These are phyloP conservation scores for Ascochyta viciae-villosae DNA, from an alignment of 2,329 filamentous ascomycete genomes.

Conservation along the genomic window DNA sequence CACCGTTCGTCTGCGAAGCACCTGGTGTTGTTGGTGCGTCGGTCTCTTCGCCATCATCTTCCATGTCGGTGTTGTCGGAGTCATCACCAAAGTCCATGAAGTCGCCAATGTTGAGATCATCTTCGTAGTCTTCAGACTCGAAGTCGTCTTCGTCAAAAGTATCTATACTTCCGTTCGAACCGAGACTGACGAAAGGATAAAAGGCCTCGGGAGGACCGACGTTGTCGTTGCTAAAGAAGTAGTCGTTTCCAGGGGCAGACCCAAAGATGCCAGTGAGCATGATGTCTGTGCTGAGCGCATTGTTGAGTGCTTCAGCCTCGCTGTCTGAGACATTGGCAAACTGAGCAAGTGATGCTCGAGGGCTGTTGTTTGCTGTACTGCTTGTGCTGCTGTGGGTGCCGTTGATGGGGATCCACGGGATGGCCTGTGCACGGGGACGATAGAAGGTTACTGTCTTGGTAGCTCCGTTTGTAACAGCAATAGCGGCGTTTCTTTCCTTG, in stretches of 20 bases:
- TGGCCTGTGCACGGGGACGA: slow-evolving; percentile 41
- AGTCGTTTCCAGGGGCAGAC: slow-evolving; percentile 51
- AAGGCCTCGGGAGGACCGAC: slow-evolving; percentile 78
- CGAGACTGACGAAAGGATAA: slow-evolving; percentile 68
- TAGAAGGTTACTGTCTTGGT: slow-evolving; percentile 54
- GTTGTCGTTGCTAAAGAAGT: slow-evolving; percentile 64
- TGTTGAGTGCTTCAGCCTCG: slow-evolving; percentile 46
- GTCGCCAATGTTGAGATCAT: slow-evolving; percentile 53
- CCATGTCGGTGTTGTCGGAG: slow-evolving; percentile 43
- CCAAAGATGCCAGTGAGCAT: slow-evolving; percentile 78
- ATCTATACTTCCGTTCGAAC: slow-evolving; percentile 64
- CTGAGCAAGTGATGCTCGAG: slow-evolving; percentile 44
- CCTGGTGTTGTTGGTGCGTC: slow-evolving; percentile 47
- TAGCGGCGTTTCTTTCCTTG: slow-evolving; percentile 46
- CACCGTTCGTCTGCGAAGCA: slow-evolving; percentile 40
- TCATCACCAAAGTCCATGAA: slow-evolving; percentile 50
- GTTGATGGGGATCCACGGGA: slow-evolving; percentile 38
- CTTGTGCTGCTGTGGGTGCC: slow-evolving; percentile 48
- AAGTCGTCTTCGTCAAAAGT: slow-evolving; percentile 61
- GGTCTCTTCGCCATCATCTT: slow-evolving; percentile 46
- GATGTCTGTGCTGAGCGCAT: slow-evolving; percentile 63
- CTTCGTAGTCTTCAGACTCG: slow-evolving; percentile 65
- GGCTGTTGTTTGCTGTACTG: slow-evolving; percentile 51
- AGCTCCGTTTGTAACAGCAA: slow-evolving; percentile 51
- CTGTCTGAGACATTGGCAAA: slow-evolving; percentile 46